Conservation (phyloP, 2,329 filamentous ascomycete genomes). For the Xylariaceae sp. region DNA sequence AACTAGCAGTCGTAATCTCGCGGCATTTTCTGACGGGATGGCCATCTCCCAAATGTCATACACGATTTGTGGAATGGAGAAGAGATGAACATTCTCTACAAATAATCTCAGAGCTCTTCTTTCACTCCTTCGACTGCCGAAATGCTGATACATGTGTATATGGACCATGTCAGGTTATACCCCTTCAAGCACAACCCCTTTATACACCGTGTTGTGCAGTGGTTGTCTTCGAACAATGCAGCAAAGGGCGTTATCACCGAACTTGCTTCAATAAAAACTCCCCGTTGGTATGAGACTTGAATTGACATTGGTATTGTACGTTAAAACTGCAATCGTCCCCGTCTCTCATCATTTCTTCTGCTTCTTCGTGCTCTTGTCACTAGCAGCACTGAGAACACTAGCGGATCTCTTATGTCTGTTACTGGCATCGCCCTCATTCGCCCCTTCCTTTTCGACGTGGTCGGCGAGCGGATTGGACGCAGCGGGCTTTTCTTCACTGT, state of each 20-base stretch:
- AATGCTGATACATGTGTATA: background rate
- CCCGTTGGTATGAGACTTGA: too few species aligned
- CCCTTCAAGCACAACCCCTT: too few species aligned
- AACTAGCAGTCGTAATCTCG: too few species aligned
- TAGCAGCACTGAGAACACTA: constrained; percentile 67
- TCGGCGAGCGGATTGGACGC: constrained; percentile 6
- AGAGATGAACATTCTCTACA: too few species aligned
- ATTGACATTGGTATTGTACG: background rate
- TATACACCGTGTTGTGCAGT: too few species aligned
- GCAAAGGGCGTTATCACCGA: background rate
- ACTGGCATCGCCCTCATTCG: constrained; percentile 27
- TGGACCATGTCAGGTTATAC: background rate
- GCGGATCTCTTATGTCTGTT: constrained; percentile 69
- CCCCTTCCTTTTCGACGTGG: constrained; percentile 17
- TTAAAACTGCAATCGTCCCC: background rate
- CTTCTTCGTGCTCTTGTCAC: constrained; percentile 57
- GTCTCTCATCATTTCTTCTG: constrained; percentile 43
- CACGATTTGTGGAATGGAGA: too few species aligned
- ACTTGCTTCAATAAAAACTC: too few species aligned
- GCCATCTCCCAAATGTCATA: too few species aligned
- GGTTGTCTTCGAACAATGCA: too few species aligned
- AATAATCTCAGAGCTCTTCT: too few species aligned
- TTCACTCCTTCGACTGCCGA: too few species aligned
- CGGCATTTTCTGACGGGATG: too few species aligned
- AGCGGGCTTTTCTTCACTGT: background rate